Evolutionary conservation across 1,284 basidiomycete genomes (phyloP), one percentile per base, ranked within the genome.

Genomic region (Neonothopanus nambi): DNA sequence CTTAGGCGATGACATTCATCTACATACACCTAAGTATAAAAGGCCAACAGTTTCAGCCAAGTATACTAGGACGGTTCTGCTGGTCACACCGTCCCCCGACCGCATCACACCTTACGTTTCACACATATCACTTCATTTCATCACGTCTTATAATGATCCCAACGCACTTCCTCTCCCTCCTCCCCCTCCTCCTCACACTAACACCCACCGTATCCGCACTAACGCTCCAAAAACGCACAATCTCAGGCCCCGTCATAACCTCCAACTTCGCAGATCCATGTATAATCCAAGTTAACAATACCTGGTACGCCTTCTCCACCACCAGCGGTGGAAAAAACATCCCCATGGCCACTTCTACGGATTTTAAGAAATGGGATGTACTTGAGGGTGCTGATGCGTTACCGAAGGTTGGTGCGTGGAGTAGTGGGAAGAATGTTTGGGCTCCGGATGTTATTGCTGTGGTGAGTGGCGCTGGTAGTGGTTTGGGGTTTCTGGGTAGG

Each of bases 241-340:
- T 49, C 15, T 36, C 48, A 41, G 61, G 61, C 12, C 59, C 61
- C 13, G 56, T 52, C 11, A 49, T 60, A 42, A 42, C 41, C 24
- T 26, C 20, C 13, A 51, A 62, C 45, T 62, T 62, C 35, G 54
- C 61, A 24, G 61, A 62, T 33, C 61, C 61, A 4, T 42, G 57
- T 5, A 35, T 62, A 7, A 45, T 60, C 8, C 52, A 50, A n/a
- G n/a, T n/a, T 53, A 53, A 53, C 44, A n/a, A 54, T 50, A 48
- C 52, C 5, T 36, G 21, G 41, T 57, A 48, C 33, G 36, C 48
- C 35, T 58, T 54, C 28, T 61, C 52, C 40, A 59, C 52, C 24
- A 51, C 47, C 23, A 55, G 49, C 37, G 52, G 20, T 11, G 45
- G 47, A 35, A 45, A 51, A 3, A 53, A 51, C 13, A 52, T 59